Conservation (phyloP, 1,139 yeast species). For the Yamadazyma epiphylla region DNA sequence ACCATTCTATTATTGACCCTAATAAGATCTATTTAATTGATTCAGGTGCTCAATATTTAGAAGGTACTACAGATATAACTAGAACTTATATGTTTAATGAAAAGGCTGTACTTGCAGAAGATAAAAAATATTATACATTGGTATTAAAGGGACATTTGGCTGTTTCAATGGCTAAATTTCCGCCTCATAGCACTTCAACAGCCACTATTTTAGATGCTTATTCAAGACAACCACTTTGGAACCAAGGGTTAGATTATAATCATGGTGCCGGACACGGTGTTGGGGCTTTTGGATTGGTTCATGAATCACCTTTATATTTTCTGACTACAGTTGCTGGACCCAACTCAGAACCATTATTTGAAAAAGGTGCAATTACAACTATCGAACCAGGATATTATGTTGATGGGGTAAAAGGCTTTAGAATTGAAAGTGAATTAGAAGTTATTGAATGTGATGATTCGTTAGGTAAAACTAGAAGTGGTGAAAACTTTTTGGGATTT, state of each 20-base stretch:
- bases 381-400: constrained; percentile 58
- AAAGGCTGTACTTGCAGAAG: constrained; percentile 18
- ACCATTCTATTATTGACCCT: constrained; percentile 39
- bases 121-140: constrained; percentile 43
- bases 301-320: constrained; percentile 52
- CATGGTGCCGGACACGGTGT: constrained; percentile 65
- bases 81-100: constrained; percentile 45
- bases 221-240: constrained; percentile 52
- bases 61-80: constrained; percentile 60
- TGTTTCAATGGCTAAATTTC: constrained; percentile 50
- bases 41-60: constrained; percentile 54
- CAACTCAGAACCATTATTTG: constrained; percentile 25
- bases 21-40: constrained; percentile 42
- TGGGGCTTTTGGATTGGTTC: constrained; percentile 54
- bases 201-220: constrained; percentile 48
- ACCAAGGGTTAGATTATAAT: constrained; percentile 48
- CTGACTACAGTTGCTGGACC: constrained; percentile 38
- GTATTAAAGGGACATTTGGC: constrained; percentile 56
- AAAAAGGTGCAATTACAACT: constrained; percentile 47
- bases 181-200: constrained; percentile 33
- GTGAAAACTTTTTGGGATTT: constrained; percentile 38
- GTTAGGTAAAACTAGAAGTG: constrained; percentile 33
- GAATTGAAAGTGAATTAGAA: constrained; percentile 53
- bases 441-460: constrained; percentile 30
- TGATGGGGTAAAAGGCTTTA: constrained; percentile 49